Evolutionary conservation across 768 basidiomycete species (phyloP).

Genomic region (Pilatotrama ljubarskyi): DNA sequence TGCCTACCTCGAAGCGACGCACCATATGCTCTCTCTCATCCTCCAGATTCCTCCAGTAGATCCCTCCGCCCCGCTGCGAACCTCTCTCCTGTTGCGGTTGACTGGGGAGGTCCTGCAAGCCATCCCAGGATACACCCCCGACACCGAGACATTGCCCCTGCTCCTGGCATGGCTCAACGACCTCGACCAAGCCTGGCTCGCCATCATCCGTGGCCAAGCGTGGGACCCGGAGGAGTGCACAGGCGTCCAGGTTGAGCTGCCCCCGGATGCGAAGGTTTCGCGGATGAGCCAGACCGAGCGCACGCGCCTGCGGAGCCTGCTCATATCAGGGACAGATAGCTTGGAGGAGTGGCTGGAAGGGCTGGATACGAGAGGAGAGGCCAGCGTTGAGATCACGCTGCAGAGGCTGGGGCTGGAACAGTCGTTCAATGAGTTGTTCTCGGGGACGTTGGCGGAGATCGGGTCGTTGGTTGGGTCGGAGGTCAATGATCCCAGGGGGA

Average conservation of each 20-base stretch:
- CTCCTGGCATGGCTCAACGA: slow-evolving; percentile 70
- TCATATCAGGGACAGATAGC: slow-evolving; percentile 56
- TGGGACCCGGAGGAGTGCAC: slow-evolving; percentile 58
- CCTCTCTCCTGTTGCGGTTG: slow-evolving; percentile 65
- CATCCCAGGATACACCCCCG: slow-evolving; percentile 60
- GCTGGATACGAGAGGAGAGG: slow-evolving; percentile 27
- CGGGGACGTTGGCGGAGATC: slow-evolving; percentile 59
- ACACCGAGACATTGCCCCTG: slow-evolving; percentile 44
- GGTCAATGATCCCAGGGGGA: slow-evolving; percentile 26
- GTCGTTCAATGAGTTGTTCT: slow-evolving; percentile 64
- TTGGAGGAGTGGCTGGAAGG: slow-evolving; percentile 70
- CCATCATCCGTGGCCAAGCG: slow-evolving; percentile 59
- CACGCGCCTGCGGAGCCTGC: slow-evolving; percentile 66
- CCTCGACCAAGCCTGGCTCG: slow-evolving; percentile 73
- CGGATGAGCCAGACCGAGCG: slow-evolving; percentile 69
- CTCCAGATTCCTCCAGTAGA: slow-evolving; percentile 75
- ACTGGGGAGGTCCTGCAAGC: slow-evolving; percentile 65
- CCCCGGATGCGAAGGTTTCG: slow-evolving; percentile 41
- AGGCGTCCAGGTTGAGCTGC: slow-evolving; percentile 44
- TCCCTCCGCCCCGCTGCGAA: slow-evolving; percentile 67
- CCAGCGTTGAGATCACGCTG: slow-evolving; percentile 39
- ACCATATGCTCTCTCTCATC: slow-evolving; percentile 57
- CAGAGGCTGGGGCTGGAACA: slow-evolving; percentile 56
- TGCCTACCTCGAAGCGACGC: slow-evolving; percentile 59
- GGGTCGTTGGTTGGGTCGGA: slow-evolving; percentile 43